Evolutionary conservation across 768 basidiomycete species (phyloP).

Genomic region (Pisolithus sp.): DNA sequence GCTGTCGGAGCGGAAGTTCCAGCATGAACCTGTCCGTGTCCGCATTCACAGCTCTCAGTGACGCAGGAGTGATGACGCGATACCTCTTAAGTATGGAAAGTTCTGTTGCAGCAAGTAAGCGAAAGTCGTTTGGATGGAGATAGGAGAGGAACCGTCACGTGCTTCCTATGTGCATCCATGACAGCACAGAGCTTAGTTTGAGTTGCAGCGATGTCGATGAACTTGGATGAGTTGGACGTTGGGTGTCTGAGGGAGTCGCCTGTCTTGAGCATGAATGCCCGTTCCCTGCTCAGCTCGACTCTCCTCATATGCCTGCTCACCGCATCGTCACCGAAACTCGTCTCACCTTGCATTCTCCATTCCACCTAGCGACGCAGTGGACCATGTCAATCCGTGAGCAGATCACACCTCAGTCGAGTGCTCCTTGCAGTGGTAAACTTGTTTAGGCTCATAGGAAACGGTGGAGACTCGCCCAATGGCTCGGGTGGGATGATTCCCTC

Average conservation of each 20-base stretch:
- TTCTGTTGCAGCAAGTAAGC: too few relatives aligned
- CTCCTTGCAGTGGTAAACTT: neutral
- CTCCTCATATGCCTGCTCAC: slow-evolving; percentile 9
- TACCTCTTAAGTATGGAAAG: too few relatives aligned
- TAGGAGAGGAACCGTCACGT: too few relatives aligned
- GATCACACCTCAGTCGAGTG: neutral
- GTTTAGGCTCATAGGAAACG: slow-evolving; percentile 61
- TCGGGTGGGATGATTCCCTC: slow-evolving; percentile 78
- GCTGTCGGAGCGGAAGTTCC: too few relatives aligned
- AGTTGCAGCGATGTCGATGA: too few relatives aligned
- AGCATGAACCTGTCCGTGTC: too few relatives aligned
- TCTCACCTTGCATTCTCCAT: slow-evolving; percentile 12
- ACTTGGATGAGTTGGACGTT: neutral
- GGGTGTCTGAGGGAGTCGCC: neutral
- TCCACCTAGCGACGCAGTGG: slow-evolving; percentile 34
- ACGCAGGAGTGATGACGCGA: too few relatives aligned
- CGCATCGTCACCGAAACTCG: slow-evolving; percentile 9
- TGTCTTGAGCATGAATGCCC: slow-evolving; percentile 1
- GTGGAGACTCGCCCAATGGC: slow-evolving; percentile 61
- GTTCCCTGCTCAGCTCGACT: slow-evolving; percentile 10
- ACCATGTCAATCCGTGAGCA: slow-evolving; percentile 42
- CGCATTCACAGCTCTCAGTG: too few relatives aligned
- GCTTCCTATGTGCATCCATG: too few relatives aligned
- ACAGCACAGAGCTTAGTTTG: too few relatives aligned
- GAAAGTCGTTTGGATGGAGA: too few relatives aligned